Evolutionary conservation across 768 basidiomycete genomes (phyloP).

Genomic region (Dacryopinax spathularia): DNA sequence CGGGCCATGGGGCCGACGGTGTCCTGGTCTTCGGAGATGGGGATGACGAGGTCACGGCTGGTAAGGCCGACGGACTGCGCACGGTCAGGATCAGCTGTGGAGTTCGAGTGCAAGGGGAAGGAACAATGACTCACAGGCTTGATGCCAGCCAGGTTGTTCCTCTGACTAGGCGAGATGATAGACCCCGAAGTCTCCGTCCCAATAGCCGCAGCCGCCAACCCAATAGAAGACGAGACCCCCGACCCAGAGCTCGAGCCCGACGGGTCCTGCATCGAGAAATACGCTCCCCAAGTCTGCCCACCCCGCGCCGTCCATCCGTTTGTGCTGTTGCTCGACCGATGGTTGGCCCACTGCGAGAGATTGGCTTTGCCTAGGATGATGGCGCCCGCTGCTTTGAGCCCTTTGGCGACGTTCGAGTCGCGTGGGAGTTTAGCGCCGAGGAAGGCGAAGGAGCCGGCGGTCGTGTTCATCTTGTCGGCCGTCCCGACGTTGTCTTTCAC

Average conservation of each 20-base stretch:
- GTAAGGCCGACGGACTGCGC: not conserved
- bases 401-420: not conserved
- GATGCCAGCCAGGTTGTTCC: not conserved
- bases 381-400: not conserved
- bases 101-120: too few relatives aligned
- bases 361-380: not conserved
- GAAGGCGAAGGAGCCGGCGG: constrained; percentile 8
- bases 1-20: not conserved
- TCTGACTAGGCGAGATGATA: not conserved
- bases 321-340: not conserved
- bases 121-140: too few relatives aligned
- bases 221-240: constrained; percentile 4
- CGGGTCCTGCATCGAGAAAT: not conserved
- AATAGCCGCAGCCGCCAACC: not conserved
- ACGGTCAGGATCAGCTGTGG: too few relatives aligned
- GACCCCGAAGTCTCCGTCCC: not conserved
- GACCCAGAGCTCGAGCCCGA: not conserved
- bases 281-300: not conserved
- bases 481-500: constrained; percentile 25
- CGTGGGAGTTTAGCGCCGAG: not conserved
- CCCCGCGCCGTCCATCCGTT: not conserved
- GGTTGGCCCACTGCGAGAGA: not conserved
- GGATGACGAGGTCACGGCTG: not conserved
- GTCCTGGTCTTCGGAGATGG: not conserved
- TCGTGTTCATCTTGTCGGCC: constrained; percentile 16